Percentiles rank a stretch among this genome's conserved stretches.
phyloP scores from a whole-genome alignment of 257 asterid species.

The Cynanchum wilfordii region DNA sequence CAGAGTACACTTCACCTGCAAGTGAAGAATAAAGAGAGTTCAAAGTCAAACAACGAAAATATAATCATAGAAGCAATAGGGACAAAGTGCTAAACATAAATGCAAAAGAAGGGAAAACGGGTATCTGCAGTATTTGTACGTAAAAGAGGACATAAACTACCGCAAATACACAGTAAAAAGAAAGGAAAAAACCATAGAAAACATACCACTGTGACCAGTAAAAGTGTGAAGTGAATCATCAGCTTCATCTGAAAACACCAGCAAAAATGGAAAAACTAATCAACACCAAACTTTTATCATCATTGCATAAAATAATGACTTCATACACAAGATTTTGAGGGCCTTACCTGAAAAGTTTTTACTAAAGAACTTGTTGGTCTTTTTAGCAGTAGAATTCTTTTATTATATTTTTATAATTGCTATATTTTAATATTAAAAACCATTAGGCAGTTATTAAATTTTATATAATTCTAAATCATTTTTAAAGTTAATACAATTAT shows the following conservation, averaged over 20 bases:
- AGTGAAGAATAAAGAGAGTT: constrained; percentile 6
- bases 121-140: background rate
- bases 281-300: background rate
- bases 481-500: no score
- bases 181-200: background rate
- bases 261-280: constrained; percentile 1
- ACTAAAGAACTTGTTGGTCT: no score
- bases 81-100: background rate
- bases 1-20: constrained; percentile 75
- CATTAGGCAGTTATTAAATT: background rate
- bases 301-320: background rate
- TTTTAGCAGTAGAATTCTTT: no score
- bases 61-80: background rate
- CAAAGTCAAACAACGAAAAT: background rate
- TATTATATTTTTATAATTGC: no score
- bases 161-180: no score
- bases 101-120: background rate
- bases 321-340: background rate
- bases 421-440: background rate
- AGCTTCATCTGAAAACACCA: constrained; percentile 53
- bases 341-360: no score
- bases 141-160: background rate
- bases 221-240: constrained; percentile 86
- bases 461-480: no score
- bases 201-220: constrained; percentile 83